Conservation (phyloP, 805 yeast species). For the Starmerella ratchasimensis region DNA sequence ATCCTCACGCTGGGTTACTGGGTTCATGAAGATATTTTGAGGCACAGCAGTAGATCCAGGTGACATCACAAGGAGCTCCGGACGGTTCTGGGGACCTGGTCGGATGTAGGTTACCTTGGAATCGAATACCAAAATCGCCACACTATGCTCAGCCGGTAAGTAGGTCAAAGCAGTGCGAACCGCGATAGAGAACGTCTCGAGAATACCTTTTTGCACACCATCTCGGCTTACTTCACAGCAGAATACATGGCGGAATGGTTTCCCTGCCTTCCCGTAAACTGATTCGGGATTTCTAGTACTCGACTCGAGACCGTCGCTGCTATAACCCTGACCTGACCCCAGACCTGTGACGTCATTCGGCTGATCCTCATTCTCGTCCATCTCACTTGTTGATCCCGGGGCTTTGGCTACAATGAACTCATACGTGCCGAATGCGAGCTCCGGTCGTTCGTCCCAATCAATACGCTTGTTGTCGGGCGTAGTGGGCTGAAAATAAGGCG, state of each 20-base stretch:
- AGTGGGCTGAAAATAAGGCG: conserved; percentile 49
- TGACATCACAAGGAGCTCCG: conserved; percentile 25
- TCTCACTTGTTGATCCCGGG: background rate
- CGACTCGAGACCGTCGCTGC: background rate
- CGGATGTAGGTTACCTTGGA: conserved; percentile 51
- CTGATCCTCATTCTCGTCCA: background rate
- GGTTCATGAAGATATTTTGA: conserved; percentile 43
- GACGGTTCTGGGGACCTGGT: background rate
- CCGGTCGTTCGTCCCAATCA: conserved; percentile 57
- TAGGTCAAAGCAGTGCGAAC: conserved; percentile 40
- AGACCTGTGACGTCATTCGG: background rate
- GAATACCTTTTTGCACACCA: conserved; percentile 39
- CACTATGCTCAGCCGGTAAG: conserved; percentile 31
- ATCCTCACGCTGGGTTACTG: conserved; percentile 1
- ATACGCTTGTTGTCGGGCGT: conserved; percentile 48
- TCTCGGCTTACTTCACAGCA: conserved; percentile 55
- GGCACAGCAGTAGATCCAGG: conserved; percentile 59
- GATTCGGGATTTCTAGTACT: conserved; percentile 12
- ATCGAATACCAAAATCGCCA: conserved; percentile 69
- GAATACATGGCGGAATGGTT: conserved; percentile 48
- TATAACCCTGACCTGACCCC: too few species aligned
- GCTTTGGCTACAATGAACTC: conserved; percentile 60
- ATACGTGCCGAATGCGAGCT: conserved; percentile 67
- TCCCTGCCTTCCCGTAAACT: conserved; percentile 42
- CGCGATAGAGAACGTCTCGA: conserved; percentile 52